Conservation (phyloP, 257 asterid genomes). For the Solanum dulcamara region DNA sequence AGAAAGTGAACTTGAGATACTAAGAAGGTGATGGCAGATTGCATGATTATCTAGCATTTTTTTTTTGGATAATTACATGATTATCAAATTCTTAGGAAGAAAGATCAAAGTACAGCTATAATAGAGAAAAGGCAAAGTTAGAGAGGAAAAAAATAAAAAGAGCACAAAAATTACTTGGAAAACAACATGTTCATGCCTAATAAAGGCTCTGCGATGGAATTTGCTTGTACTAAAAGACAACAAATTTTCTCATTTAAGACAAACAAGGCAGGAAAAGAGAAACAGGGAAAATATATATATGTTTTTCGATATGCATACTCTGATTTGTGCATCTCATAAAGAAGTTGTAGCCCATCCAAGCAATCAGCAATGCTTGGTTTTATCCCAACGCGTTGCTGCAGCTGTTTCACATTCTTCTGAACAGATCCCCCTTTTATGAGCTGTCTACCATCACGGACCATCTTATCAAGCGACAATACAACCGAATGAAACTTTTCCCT, state of each 20-base stretch:
- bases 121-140: neutral
- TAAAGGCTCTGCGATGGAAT: neutral
- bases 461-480: slow-evolving; percentile 47
- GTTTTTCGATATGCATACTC: slow-evolving; percentile 37
- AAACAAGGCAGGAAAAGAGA: neutral
- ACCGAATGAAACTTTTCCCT: slow-evolving; percentile 55
- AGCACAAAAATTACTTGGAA: neutral
- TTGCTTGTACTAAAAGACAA: neutral
- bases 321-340: slow-evolving; percentile 68
- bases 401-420: slow-evolving; percentile 31
- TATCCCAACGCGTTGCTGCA: slow-evolving; percentile 49
- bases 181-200: neutral
- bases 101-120: neutral
- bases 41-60: neutral
- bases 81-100: neutral
- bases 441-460: slow-evolving; percentile 53
- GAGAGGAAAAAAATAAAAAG: neutral
- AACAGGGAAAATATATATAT: neutral
- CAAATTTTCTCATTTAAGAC: neutral
- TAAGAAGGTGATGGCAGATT: neutral
- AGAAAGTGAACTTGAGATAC: neutral
- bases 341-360: slow-evolving; percentile 56
- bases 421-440: slow-evolving; percentile 36
- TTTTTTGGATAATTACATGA: neutral
- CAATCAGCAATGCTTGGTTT: slow-evolving; percentile 66